Evolutionary conservation across 148 eudicot species (phyloP), one percentile per base, ranked within the genome.

Genomic region (Rhododendron kiyosumense): DNA sequence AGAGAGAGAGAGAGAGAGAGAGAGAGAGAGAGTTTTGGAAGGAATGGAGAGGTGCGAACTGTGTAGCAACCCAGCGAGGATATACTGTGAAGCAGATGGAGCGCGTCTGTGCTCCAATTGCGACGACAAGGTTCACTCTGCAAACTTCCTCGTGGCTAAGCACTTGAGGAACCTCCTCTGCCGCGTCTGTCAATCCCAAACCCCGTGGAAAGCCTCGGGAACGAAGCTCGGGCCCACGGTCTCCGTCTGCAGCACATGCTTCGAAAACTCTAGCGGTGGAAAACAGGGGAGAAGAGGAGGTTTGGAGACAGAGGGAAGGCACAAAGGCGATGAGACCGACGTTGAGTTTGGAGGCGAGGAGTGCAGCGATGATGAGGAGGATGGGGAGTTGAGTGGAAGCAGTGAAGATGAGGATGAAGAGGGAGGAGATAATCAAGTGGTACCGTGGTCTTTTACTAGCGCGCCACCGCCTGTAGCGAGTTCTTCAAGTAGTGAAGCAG

Each of bases 121-220:
- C 85, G 94, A 92, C n/a, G 81, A 84, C 41, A 87, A 91, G 86
- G 93, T 92, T 32, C 94, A 92, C 79, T 84, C 87, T 0, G 93
- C 94, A 2, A 92, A 92, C 32, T 89, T 92, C 83, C 73, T 92
- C 57, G 93, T 91, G 24, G 91, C 85, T 0, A 89, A 89, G 74
- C 93, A 92, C 76, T 48, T 22, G 3, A 81, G 93, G 43, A 81
- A 80, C 13, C 84, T 90, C 24, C 87, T 92, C 43, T 92, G 94
- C 73, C 90, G 88, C 63, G 79, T 46, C 61, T 92, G 92, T 14
- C 91, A 92, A 30, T 85, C 86, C 2, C 86, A 84, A 0, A 92
- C 92, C 0, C 91, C 94, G 0, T 92, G 94, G 94, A 79, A 86
- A 49, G 94, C 94, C 7, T 85, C 90, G 4, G 94, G 94, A 5